These are phyloP conservation scores for Kazachstania martiniae DNA, from an alignment of 805 yeast species.

Conservation along the genomic window DNA sequence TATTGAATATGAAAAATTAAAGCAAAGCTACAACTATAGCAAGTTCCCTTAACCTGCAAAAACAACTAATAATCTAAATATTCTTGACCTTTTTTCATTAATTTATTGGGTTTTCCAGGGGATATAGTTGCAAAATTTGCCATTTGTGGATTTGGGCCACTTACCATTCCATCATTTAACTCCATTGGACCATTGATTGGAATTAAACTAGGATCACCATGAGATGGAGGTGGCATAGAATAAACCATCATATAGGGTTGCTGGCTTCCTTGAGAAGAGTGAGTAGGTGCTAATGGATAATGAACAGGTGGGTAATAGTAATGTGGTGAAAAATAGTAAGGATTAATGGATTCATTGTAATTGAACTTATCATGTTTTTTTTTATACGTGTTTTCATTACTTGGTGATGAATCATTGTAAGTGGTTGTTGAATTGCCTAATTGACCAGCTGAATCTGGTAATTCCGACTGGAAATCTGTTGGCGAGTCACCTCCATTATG, in stretches of 20 bases:
- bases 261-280: constrained; percentile 10
- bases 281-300: constrained; percentile 18
- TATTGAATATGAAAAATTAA: no score
- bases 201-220: constrained; percentile 11
- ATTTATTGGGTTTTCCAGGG: background rate
- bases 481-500: constrained; percentile 6
- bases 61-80: constrained; percentile 2
- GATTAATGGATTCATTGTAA: constrained; percentile 12
- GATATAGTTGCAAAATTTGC: background rate
- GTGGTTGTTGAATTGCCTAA: constrained; percentile 14
- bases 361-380: constrained; percentile 3
- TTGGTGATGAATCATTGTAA: constrained; percentile 21
- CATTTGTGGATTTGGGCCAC: background rate
- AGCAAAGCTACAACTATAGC: background rate
- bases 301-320: constrained; percentile 25
- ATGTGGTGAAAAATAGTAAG: constrained; percentile 19
- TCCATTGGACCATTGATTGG: constrained; percentile 4
- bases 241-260: constrained; percentile 25
- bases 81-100: constrained; percentile 1
- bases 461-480: constrained; percentile 16
- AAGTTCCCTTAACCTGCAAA: background rate
- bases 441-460: constrained; percentile 15
- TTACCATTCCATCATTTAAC: background rate
- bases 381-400: constrained; percentile 10
- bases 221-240: constrained; percentile 21